A percentile compares a stretch with the other conserved stretches of the same genome.
These are phyloP conservation scores for Colletotrichum caudatum DNA, from an alignment of 2,329 filamentous ascomycete species.

Conservation along the genomic window DNA sequence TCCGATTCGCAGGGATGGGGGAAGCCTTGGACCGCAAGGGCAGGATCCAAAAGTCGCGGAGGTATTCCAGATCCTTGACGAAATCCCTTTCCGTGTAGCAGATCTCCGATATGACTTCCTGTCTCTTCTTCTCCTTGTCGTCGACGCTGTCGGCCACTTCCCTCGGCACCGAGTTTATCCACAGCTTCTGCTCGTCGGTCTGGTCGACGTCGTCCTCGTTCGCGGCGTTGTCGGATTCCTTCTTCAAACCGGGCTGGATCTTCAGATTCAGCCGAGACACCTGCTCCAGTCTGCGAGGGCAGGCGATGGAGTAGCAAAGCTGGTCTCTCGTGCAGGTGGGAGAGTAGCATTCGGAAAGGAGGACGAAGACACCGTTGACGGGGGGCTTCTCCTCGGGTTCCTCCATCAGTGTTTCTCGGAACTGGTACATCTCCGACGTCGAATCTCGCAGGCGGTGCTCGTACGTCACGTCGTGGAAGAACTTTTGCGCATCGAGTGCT, in stretches of 20 bases:
- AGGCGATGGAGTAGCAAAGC: slow-evolving; percentile 97
- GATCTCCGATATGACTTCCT: slow-evolving; percentile 97
- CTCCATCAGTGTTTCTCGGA: slow-evolving; percentile 91
- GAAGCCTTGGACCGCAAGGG: slow-evolving; percentile 85
- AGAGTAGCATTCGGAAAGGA: slow-evolving; percentile 97
- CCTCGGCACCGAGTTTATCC: slow-evolving; percentile 98
- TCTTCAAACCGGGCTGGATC: slow-evolving; percentile 87
- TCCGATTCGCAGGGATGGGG: slow-evolving; percentile 87
- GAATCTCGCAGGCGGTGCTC: slow-evolving; percentile 95
- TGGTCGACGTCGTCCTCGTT: slow-evolving; percentile 86
- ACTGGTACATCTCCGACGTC: slow-evolving; percentile 95
- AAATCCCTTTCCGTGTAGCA: slow-evolving; percentile 99
- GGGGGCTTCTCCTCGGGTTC: slow-evolving; percentile 76
- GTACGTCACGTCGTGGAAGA: slow-evolving; percentile 99
- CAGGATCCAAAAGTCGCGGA: slow-evolving; percentile 98
- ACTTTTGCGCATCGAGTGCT: slow-evolving; percentile 96
- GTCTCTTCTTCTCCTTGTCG: slow-evolving; percentile 95
- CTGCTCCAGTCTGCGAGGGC: slow-evolving; percentile 91
- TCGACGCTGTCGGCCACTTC: slow-evolving; percentile 91
- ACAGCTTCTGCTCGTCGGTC: slow-evolving; percentile 95
- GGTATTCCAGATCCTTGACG: slow-evolving; percentile 97
- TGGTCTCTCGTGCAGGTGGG: slow-evolving; percentile 96
- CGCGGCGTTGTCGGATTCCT: slow-evolving; percentile 66
- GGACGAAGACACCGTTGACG: slow-evolving; percentile 96
- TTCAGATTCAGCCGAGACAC: slow-evolving; percentile 95